Conservation (phyloP, 2,329 filamentous ascomycete genomes). For the Penicillium paneum region DNA sequence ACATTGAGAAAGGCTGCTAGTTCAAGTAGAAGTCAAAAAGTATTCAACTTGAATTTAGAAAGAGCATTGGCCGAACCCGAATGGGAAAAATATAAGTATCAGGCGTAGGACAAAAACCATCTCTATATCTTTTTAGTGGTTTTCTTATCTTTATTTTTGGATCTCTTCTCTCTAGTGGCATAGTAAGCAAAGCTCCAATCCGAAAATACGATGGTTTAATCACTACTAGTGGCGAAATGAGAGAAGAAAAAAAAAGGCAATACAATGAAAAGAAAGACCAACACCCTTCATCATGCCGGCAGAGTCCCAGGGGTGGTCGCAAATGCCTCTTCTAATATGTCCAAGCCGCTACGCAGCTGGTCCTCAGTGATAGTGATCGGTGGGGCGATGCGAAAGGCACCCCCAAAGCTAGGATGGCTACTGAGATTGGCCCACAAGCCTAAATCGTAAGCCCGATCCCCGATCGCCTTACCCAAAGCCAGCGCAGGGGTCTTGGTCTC, state of each 20-base stretch:
- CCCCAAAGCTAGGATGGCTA: constrained; percentile 54
- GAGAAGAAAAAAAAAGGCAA: neutral
- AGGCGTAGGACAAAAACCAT: neutral
- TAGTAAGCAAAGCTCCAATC: too few relatives aligned
- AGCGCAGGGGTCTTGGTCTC: constrained; percentile 48
- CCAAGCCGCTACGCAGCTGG: constrained; percentile 52
- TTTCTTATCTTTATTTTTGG: neutral
- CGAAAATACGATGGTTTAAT: too few relatives aligned
- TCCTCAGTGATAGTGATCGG: constrained; percentile 56
- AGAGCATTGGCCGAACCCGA: neutral
- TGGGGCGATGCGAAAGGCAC: constrained; percentile 59
- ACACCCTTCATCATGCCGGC: neutral
- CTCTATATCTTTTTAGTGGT: neutral
- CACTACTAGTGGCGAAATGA: neutral
- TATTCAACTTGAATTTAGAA: too few relatives aligned
- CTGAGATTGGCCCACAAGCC: constrained; percentile 59
- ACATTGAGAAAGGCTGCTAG: neutral
- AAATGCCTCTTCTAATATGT: constrained; percentile 58
- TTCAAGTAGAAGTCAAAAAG: neutral
- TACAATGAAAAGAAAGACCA: neutral
- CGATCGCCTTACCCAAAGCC: constrained; percentile 50
- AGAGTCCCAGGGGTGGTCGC: constrained; percentile 3
- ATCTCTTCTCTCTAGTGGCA: neutral
- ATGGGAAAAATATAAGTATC: neutral
- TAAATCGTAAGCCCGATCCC: constrained; percentile 48